Percentiles rank a stretch among this genome's conserved stretches.
phyloP scores from a whole-genome alignment of 192 early-diverging fungal genomes.

The Mortierella alpina region DNA sequence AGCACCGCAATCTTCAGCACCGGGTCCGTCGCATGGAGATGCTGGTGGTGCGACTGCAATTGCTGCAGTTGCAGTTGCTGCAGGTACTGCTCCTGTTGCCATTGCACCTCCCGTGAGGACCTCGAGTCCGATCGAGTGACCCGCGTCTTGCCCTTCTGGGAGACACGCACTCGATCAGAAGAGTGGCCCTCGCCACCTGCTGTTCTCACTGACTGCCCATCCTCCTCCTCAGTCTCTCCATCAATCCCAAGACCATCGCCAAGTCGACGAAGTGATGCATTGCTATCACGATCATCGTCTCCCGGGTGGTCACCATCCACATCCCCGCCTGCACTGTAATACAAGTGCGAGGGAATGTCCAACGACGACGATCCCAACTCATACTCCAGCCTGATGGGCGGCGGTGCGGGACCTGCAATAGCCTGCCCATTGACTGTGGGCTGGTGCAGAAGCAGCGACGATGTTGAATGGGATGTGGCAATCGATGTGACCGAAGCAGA shows the following conservation, averaged over 20 bases:
- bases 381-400: conserved; percentile 37
- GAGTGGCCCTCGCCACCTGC: background rate
- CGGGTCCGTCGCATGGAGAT: conserved; percentile 36
- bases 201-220: conserved; percentile 8
- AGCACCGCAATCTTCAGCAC: conserved; percentile 56
- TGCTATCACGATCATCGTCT: background rate
- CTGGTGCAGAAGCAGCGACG: conserved; percentile 14
- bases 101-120: background rate
- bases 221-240: conserved; percentile 35
- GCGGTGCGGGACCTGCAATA: conserved; percentile 29
- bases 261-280: background rate
- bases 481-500: conserved; percentile 9
- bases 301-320: conserved; percentile 42
- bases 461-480: conserved; percentile 14
- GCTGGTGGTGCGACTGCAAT: conserved; percentile 3
- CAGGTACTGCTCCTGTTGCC: conserved; percentile 4
- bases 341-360: conserved; percentile 35
- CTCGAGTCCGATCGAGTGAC: background rate
- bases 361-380: conserved; percentile 22
- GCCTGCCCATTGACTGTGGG: conserved; percentile 24
- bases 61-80: conserved; percentile 18
- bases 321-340: conserved; percentile 47
- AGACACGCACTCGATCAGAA: background rate
- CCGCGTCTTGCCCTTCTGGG: conserved; percentile 5
- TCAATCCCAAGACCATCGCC: conserved; percentile 11